Evolutionary conservation across 306 rosid species (phyloP), one percentile per base, ranked within the genome.

Genomic region (Trichosanthes truncata): DNA sequence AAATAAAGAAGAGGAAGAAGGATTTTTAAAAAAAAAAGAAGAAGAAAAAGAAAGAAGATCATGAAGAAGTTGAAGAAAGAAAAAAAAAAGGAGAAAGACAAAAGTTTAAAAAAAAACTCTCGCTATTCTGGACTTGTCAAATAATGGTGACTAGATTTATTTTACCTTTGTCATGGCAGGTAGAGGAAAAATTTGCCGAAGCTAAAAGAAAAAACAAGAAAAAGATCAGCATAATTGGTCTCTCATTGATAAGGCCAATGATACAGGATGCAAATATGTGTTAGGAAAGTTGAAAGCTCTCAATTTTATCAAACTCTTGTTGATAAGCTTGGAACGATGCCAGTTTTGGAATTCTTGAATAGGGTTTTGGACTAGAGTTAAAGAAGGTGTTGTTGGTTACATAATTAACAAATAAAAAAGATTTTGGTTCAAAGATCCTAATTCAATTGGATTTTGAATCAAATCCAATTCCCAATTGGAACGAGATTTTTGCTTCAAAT

Each of bases 141-240:
- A 78, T 23, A 82, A 66, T 82, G 92, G 79, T 78, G 93, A 80
- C 7, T 93, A 97, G 98, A 93, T 87, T 91, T 71, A 92, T 93
- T 76, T 68, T 87, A 65, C 90, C 93, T n/a, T 29, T 93, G 91
- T 66, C 91, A 89, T 21, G 81, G 89, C 33, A 88, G 57, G 41
- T 86, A 82, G 69, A 86, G 85, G 77, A 87, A 83, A 74, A 82
- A 46, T 57, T 60, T 80, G 6, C 57, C 84, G 35, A 62, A 57
- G 76, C 35, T 40, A 12, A n/a, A n/a, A n/a, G n/a, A 82, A 43
- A 63, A 66, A 38, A 79, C 90, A 80, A 76, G 75, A n/a, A n/a
- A n/a, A 72, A 43, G 74, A 63, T 35, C 84, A 82, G 33, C 82
- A 79, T 78, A 82, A 84, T 45, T 89, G 93, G 93, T 80, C 81